Percentiles rank a stretch among this genome's conserved stretches.
Conservation (phyloP, 2,329 filamentous ascomycete species). For the Fusarium nygamai region DNA sequence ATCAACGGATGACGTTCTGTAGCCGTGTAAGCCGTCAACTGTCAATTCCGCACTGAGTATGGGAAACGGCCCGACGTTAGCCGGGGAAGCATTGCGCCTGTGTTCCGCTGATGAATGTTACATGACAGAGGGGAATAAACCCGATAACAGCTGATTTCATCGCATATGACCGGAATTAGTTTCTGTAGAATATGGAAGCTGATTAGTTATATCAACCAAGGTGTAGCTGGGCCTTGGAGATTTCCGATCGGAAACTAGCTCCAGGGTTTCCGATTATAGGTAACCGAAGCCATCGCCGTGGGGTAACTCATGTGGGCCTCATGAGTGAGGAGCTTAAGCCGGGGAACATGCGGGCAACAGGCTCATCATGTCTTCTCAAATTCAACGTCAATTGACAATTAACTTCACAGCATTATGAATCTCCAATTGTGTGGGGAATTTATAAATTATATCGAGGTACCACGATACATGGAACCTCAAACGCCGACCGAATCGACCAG, state of each 20-base stretch:
- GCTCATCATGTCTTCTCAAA: not conserved
- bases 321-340: not conserved
- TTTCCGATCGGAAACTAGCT: not conserved
- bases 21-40: conserved; percentile 34
- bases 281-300: conserved; percentile 14
- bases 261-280: not conserved
- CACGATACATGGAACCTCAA: conserved; percentile 26
- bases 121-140: not conserved
- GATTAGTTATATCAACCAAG: not conserved
- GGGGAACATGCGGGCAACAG: not conserved
- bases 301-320: conserved; percentile 13
- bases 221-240: not conserved
- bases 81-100: conserved; percentile 32
- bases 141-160: not conserved
- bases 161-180: conserved; percentile 15
- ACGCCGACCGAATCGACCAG: conserved; percentile 31
- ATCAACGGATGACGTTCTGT: conserved; percentile 35
- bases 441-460: conserved; percentile 40
- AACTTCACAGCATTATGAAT: not conserved
- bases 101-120: conserved; percentile 37
- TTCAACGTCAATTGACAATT: not conserved
- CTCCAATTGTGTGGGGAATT: not conserved
- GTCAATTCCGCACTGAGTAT: conserved; percentile 40
- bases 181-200: not conserved
- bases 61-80: conserved; percentile 44